Base-by-base conservation (phyloP, 1,284 basidiomycete species). In the Malassezia dermatis region DNA sequence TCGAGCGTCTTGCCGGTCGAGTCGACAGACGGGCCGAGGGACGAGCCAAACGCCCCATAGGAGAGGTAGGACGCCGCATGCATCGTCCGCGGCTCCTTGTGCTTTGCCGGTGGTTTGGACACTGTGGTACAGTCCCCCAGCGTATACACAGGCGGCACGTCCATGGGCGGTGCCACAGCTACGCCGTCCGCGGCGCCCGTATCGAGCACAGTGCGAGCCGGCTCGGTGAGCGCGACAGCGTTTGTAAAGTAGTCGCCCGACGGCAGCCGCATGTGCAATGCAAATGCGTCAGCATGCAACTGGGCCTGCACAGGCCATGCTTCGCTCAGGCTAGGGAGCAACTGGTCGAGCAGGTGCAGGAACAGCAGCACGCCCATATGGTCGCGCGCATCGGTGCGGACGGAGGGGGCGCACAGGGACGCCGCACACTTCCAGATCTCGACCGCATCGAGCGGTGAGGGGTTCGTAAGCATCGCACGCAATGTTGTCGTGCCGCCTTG, bases 181-280 rank as follows among this genome's bases (percentile, higher is more conserved):
- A 70, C 64, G 4, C 68, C 45, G 23, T 70, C 63, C 6, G 68
- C 68, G 19, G 59, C 53, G 8, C 65, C 68, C 3, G 67, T 43
- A 27, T 67, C 59, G 12, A 71, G 39, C n/a, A 57, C 21, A 4
- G 19, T 34, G 21, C 60, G 53, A 37, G 61, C 45, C 1, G 28
- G 39, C 5, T 47, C 48, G 21, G 49, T 46, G 10, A 70, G 58
- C 3, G 51, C 21, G 32, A 62, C 56, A n/a, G 69, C 67, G 40
- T 63, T 67, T 30, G 70, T 65, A 51, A 69, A 73, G 46, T 68
- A 73, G 51, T 73, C 69, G 24, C 69, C 65, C 13, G 55, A 50
- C 4, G 70, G 65, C 17, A 73, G 59, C 11, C 57, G 63, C 67
- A 71, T 73, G 43, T 73, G 70, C 53, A 73, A 52, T 11, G 69